Base-by-base conservation (phyloP, 2,329 filamentous ascomycete species). In the Celoporthe dispersa region DNA sequence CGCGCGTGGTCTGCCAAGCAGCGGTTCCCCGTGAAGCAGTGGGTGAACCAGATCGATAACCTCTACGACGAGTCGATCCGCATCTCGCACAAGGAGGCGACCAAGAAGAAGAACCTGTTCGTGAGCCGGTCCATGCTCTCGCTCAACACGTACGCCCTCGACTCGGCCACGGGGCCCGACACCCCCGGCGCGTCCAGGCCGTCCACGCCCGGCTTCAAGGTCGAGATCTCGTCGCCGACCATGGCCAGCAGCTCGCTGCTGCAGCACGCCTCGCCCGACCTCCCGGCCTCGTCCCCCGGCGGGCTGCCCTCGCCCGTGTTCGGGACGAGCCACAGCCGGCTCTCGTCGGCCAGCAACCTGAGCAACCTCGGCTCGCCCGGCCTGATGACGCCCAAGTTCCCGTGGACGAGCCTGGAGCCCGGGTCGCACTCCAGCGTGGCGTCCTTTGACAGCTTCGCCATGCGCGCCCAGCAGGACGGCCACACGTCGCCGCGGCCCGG, bases 1-100 rank as follows among this genome's bases (percentile, higher is more conserved):
- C 84, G 89, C 76, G 89, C 88, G 64, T 83, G 87, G 66, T 89
- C 87, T 16, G 87, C 87, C 3, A 87, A 88, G 73, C 89, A 91
- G 75, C 83, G 89, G 51, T 91, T 91, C 79, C 89, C 89, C 22
- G 88, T 91, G 22, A 87, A 86, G 4, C 87, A 90, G 74, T 91
- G 89, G 89, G 83, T 90, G 64, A 85, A 90, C 72, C 87, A 88
- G 70, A 79, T 91, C 16, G 88, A 89, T 72, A 87, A 85, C 59
- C 81, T 91, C 33, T 88, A 91, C 74, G 80, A 81, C 11, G 87
- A 84, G 7, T 84, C 88, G 0, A 90, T 91, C 75, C 85, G 85
- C 65, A 83, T 89, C 63, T 78, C 78, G 70, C 69, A 76, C 75
- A 75, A 75, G 70, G 62, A 74, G 71, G 74, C 76, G 28, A 73